A percentile compares a stretch with the other conserved stretches of the same genome.
Conservation (phyloP, 331 rosid species). For the Spiraea crenata region DNA sequence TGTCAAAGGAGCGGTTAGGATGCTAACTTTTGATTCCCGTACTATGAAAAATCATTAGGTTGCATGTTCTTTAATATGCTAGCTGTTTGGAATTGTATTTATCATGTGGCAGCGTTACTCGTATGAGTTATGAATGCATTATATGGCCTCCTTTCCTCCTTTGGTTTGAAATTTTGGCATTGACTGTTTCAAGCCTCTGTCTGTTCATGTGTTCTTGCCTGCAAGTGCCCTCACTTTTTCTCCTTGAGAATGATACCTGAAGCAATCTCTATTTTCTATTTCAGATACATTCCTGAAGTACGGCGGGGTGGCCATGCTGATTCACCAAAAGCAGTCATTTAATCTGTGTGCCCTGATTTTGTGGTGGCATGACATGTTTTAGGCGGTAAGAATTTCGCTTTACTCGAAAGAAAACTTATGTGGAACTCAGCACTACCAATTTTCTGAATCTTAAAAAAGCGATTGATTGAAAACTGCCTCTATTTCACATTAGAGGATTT, state of each 20-base stretch:
- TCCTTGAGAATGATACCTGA: not conserved
- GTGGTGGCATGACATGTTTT: not conserved
- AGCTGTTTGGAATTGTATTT: conserved; percentile 2
- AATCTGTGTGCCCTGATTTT: not conserved
- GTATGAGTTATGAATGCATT: not conserved
- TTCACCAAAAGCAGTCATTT: not conserved
- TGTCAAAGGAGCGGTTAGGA: not conserved
- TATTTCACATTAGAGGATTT: not conserved
- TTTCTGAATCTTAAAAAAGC: not conserved
- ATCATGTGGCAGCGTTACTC: not conserved
- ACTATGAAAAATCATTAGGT: not conserved
- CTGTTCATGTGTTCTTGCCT: not conserved
- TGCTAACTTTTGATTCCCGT: not conserved
- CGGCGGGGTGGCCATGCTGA: not conserved
- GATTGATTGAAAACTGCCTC: not conserved
- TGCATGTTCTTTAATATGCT: not conserved
- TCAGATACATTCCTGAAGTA: not conserved
- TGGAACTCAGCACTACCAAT: not conserved
- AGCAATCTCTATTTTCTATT: not conserved
- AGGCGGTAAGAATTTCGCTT: not conserved
- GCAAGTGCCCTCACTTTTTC: not conserved
- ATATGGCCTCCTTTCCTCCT: not conserved
- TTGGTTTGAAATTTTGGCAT: not conserved
- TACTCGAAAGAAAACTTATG: not conserved
- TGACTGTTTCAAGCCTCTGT: not conserved